Evolutionary conservation across 768 basidiomycete genomes (phyloP).

Genomic region (Kwoniella sp.): DNA sequence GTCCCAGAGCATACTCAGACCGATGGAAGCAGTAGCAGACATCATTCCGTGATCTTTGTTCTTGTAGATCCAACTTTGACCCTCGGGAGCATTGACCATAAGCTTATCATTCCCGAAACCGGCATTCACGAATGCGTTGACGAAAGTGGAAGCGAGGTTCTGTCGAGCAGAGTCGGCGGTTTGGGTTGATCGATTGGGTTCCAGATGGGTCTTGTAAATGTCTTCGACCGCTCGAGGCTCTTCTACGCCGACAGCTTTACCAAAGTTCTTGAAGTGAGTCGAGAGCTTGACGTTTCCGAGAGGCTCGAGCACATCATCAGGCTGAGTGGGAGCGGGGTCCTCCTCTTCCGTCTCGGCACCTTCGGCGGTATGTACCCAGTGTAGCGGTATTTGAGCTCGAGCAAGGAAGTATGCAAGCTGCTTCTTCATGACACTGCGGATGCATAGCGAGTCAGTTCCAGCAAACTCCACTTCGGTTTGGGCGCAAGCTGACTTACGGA

Average conservation of each 20-base stretch:
- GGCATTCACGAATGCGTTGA: conserved; percentile 98
- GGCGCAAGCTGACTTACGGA: conserved; percentile 62
- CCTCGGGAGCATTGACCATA: conserved; percentile 94
- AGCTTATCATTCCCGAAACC: conserved; percentile 98
- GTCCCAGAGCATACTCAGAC: conserved; percentile 92
- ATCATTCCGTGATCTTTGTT: conserved; percentile 99
- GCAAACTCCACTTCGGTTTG: background rate
- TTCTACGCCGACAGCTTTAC: conserved; percentile 85
- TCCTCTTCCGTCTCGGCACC: conserved; percentile 62
- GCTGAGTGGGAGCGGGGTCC: conserved; percentile 65
- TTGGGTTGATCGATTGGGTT: conserved; percentile 76
- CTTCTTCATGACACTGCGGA: conserved; percentile 78
- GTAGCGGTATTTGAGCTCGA: conserved; percentile 83
- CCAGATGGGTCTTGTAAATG: conserved; percentile 94
- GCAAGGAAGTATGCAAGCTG: conserved; percentile 94
- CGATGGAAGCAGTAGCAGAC: conserved; percentile 91
- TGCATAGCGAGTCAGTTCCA: background rate
- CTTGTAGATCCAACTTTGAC: conserved; percentile 98
- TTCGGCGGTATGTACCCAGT: conserved; percentile 74
- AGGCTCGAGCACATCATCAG: conserved; percentile 80
- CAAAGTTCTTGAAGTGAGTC: conserved; percentile 81
- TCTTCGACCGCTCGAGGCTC: conserved; percentile 93
- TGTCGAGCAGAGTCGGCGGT: conserved; percentile 90
- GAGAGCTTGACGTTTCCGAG: conserved; percentile 84
- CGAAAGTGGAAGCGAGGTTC: conserved; percentile 94